Evolutionary conservation across 306 rosid species (phyloP).

Genomic region (Acmispon strigosus): DNA sequence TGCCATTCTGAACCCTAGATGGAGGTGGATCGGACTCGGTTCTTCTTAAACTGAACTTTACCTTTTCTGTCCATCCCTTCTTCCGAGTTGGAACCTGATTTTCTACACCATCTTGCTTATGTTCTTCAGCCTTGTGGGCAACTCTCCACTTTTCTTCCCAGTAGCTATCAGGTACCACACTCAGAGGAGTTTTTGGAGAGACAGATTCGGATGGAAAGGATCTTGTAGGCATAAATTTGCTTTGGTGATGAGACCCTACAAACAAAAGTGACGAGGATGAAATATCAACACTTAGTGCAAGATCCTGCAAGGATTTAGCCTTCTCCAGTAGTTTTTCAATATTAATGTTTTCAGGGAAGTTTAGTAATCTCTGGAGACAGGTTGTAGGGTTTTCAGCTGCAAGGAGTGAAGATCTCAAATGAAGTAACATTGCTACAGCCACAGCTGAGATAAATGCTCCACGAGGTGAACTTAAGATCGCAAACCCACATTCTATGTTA

Average conservation of each 20-base stretch:
- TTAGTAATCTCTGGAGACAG: conserved; percentile 87
- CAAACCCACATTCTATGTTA: conserved; percentile 43
- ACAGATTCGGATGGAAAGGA: conserved; percentile 48
- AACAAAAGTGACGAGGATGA: conserved; percentile 39
- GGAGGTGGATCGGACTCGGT: conserved; percentile 72
- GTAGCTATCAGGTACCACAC: conserved; percentile 65
- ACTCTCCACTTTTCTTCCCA: conserved; percentile 99
- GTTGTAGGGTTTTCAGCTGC: conserved; percentile 88
- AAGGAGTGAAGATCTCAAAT: conserved; percentile 85
- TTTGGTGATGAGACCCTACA: conserved; percentile 28
- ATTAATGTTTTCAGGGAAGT: conserved; percentile 64
- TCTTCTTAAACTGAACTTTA: conserved; percentile 54
- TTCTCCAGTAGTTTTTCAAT: conserved; percentile 66
- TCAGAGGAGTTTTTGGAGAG: conserved; percentile 66
- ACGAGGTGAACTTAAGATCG: conserved; percentile 65
- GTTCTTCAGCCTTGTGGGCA: conserved; percentile 65
- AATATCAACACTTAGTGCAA: conserved; percentile 54
- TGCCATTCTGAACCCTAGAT: conserved; percentile 40
- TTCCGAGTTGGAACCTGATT: conserved; percentile 48
- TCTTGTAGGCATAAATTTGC: conserved; percentile 37
- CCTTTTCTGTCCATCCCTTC: conserved; percentile 86
- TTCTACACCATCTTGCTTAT: conserved; percentile 32
- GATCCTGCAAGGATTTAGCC: conserved; percentile 77
- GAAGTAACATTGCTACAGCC: conserved; percentile 88
- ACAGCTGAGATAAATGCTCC: conserved; percentile 81